Percentiles rank a stretch among this genome's conserved stretches.
phyloP scores from a whole-genome alignment of 163 green algal genomes.

The Chlamydomonas reinhardtii region DNA sequence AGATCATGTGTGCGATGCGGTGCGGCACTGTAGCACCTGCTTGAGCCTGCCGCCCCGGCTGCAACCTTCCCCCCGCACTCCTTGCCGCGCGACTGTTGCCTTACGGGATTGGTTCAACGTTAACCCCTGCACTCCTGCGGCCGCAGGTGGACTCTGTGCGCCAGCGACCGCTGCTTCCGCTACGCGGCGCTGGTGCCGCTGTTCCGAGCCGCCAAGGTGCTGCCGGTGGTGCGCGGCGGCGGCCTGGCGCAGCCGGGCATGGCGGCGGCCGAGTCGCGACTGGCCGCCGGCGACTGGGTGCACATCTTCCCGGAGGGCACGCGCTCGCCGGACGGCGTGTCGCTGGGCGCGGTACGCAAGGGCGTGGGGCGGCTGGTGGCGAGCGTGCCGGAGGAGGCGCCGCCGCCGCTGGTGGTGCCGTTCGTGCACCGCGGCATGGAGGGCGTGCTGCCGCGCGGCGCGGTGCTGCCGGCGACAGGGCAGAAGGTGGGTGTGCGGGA shows the following conservation, averaged over 20 bases:
- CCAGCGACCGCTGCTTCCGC: constrained; percentile 92
- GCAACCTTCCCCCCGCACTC: no score
- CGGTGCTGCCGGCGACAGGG: constrained; percentile 72
- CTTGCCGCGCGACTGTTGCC: no score
- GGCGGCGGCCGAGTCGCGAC: constrained; percentile 72
- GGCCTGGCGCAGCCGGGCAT: constrained; percentile 87
- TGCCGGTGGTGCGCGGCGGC: constrained; percentile 88
- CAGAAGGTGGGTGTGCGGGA: constrained; percentile 68
- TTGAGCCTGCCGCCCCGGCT: no score
- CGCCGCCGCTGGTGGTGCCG: constrained; percentile 83
- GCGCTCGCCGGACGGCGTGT: constrained; percentile 30
- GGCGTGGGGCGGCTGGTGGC: constrained; percentile 88
- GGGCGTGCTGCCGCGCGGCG: constrained; percentile 80
- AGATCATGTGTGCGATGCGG: no score
- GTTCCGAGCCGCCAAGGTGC: constrained; percentile 85
- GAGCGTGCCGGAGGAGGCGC: not conserved
- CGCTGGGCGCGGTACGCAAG: constrained; percentile 66
- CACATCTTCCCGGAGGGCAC: constrained; percentile 94
- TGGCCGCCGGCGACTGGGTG: constrained; percentile 88
- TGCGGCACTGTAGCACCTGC: no score
- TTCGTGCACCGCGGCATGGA: constrained; percentile 94
- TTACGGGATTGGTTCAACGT: no score
- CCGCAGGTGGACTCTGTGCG: constrained; percentile 92
- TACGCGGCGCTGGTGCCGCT: constrained; percentile 66
- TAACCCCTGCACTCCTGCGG: no score